Base-by-base conservation (phyloP, 352 stramenopile species). In the Globisporangium parvum region DNA sequence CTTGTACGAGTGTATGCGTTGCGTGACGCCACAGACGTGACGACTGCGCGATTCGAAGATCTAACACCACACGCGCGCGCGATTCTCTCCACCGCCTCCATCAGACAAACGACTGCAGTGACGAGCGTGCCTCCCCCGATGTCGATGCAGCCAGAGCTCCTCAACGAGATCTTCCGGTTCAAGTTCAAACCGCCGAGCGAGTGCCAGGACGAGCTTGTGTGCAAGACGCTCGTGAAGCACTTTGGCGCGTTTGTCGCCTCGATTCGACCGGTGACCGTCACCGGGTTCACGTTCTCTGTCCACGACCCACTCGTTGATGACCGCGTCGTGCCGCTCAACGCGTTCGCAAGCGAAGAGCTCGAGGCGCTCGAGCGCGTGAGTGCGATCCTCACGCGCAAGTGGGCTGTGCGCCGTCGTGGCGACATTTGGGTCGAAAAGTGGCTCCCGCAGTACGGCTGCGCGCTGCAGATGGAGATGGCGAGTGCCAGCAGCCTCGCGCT, bases 391-490 rank as follows among this genome's bases (percentile, higher is more conserved):
- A 35, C 31, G 31, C 31, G 31, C 31, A 10, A n/a, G n/a, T n/a
- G 0, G 9, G 6, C 31, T 9, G 48, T 12, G 39, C 39, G 20
- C 39, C 4, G 6, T 5, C 39, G 39, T 6, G 39, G 39, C 39
- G 39, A 44, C 39, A 44, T 71, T 26, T 67, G 67, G 59, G 59
- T 69, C 14, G 49, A 69, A 11, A 55, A 59, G 18, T 88, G 77
- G 77, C 59, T 83, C 26, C 73, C 75, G 1, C 31, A 60, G 55
- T 88, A 85, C 54, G 73, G 67, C 12, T 83, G 67, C 40, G 65
- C 51, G 6, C 18, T 85, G 12, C 71, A 83, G 40, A 49, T 59
- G 26, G 68, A 71, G 20, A 48, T 62, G n/a, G n/a, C 69, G 1
- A 68, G 57, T 17, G 33, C 39, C 3, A 57, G 48, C 2, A 47